A percentile compares a stretch with the other conserved stretches of the same genome.
These are phyloP conservation scores for Platanthera guangdongensis DNA, from an alignment of 106 monocot genomes.

Conservation along the genomic window DNA sequence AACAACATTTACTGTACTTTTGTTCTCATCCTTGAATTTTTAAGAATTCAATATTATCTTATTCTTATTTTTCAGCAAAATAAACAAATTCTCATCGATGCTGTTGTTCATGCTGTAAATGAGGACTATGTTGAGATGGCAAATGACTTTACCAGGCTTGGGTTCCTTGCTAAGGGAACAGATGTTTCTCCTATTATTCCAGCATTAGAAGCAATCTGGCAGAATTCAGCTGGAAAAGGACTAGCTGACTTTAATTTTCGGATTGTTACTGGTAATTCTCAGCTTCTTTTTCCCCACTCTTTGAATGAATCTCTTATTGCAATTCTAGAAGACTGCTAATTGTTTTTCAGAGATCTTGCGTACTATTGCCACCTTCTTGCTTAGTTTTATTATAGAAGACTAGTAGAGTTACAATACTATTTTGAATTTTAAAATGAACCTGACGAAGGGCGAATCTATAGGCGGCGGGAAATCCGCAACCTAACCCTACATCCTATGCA, in stretches of 20 bases:
- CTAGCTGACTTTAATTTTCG: constrained; percentile 92
- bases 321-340: background rate
- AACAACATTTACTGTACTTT: background rate
- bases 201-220: constrained; percentile 97
- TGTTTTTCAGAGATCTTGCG: background rate
- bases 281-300: background rate
- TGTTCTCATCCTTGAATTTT: background rate
- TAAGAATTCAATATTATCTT: constrained; percentile 1
- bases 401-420: background rate
- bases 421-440: background rate
- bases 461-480: too few species aligned
- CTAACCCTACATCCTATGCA: too few species aligned
- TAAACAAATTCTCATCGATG: constrained; percentile 96
- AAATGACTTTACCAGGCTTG: constrained; percentile 99
- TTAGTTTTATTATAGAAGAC: background rate
- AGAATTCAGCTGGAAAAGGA: constrained; percentile 90
- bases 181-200: constrained; percentile 94
- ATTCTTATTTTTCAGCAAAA: constrained; percentile 66
- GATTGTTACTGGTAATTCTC: constrained; percentile 72
- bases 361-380: background rate
- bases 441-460: too few species aligned
- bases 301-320: background rate
- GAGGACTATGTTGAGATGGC: constrained; percentile 99
- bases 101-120: constrained; percentile 98
- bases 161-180: constrained; percentile 93